These are phyloP conservation scores for Platismatia glauca DNA, from an alignment of 495 filamentous ascomycete species.

Conservation along the genomic window DNA sequence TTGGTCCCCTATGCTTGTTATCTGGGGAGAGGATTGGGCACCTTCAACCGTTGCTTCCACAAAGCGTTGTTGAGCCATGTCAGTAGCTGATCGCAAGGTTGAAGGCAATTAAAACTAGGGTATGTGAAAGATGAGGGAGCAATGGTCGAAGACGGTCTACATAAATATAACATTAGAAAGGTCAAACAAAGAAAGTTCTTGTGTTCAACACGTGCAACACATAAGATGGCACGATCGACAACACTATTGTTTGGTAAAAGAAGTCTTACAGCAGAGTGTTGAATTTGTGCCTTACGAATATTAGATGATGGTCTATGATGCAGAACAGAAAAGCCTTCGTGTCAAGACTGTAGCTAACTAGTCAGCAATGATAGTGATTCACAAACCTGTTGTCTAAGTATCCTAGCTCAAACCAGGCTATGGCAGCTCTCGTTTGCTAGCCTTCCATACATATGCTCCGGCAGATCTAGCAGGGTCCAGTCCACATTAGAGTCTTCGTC, in stretches of 20 bases:
- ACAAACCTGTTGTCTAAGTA: not conserved
- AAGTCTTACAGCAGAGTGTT: not conserved
- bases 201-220: too few relatives aligned
- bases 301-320: not conserved
- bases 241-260: not conserved
- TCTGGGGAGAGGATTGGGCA: not conserved
- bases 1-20: not conserved
- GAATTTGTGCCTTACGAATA: not conserved
- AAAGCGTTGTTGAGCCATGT: not conserved
- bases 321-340: not conserved
- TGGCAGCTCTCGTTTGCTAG: not conserved
- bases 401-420: not conserved
- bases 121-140: not conserved
- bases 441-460: not conserved
- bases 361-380: not conserved
- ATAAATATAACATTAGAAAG: not conserved
- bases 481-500: not conserved
- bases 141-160: not conserved
- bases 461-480: not conserved
- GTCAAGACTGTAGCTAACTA: not conserved
- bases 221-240: not conserved
- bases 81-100: not conserved
- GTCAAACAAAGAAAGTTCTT: not conserved
- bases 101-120: not conserved
- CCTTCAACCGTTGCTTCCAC: not conserved